Evolutionary conservation across 177 flowering plant genomes (phyloP), one percentile per base, ranked within the genome.

Genomic region (Vitis hybrid): DNA sequence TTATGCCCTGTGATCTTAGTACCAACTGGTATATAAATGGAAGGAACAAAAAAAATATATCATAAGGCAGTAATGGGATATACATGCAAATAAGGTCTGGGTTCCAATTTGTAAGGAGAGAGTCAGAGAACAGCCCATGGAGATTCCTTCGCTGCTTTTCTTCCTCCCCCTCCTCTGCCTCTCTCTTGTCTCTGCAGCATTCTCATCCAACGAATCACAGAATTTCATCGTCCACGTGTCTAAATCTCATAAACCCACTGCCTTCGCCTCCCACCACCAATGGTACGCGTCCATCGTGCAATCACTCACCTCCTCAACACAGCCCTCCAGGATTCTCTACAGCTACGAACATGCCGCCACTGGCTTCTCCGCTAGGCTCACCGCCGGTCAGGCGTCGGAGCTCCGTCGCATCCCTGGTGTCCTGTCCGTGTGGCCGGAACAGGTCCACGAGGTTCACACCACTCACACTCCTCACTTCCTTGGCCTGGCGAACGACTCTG

Each of bases 401-500:
- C 87, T 94, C 74, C 80, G 71, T 30, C 73, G 58, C 54, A 9
- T 65, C 41, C 88, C 86, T 4, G 86, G 83, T 14, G 71, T 94
- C 63, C 76, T 89, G 69, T 72, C 91, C 48, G 88, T 90, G 70
- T 2, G 70, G 18, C 92, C 87, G 1, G 97, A 92, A 46, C 81
- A 70, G 4, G 63, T 65, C 55, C 87, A 81, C 24, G 80, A 80
- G 49, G 53, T 88, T 66, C 97, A 90, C 84, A 90, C 95, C 66
- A 94, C 99, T 5, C 92, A 71, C 55, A 88, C 99, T 1, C 95
- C 95, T 9, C 62, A 58, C 48, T 94, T 94, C 76, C 76, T 94
- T 1, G 88, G 88, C 66, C 83, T 93, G 13, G 68, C 81, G 32
- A 84, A 85, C 7, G 12, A 58, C 12, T 78, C 62, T 8, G 97